A percentile compares a stretch with the other conserved stretches of the same genome.
Conservation (phyloP, 768 basidiomycete genomes). For the Tulasnella sp. region DNA sequence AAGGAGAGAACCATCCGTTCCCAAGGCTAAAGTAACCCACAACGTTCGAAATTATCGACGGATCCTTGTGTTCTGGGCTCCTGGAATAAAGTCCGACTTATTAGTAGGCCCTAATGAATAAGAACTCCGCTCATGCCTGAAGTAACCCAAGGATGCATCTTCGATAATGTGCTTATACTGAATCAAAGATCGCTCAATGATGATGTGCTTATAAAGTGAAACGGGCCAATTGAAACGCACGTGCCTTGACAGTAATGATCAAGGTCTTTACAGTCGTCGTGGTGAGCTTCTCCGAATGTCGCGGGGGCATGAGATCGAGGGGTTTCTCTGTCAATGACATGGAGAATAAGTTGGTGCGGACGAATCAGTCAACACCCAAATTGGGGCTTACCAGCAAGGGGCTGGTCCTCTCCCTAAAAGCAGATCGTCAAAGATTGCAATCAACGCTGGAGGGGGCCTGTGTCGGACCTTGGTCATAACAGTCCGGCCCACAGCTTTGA, state of each 20-base stretch:
- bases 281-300: constrained; percentile 41
- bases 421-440: too few relatives aligned
- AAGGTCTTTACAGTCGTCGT: constrained; percentile 48
- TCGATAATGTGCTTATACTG: not conserved
- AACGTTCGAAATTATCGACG: constrained; percentile 49
- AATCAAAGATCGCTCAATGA: too few relatives aligned
- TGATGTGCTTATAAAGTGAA: too few relatives aligned
- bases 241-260: constrained; percentile 47
- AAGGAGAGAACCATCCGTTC: constrained; percentile 61
- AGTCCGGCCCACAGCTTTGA: constrained; percentile 44
- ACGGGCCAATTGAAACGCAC: too few relatives aligned
- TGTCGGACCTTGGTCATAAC: constrained; percentile 36
- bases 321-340: constrained; percentile 36
- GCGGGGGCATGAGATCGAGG: constrained; percentile 38
- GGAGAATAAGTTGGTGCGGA: too few relatives aligned
- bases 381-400: constrained; percentile 26
- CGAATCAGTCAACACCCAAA: not conserved
- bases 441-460: too few relatives aligned
- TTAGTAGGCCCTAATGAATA: too few relatives aligned
- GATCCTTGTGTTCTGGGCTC: constrained; percentile 48
- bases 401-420: constrained; percentile 33
- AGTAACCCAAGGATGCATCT: constrained; percentile 29
- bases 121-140: too few relatives aligned
- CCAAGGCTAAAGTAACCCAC: constrained; percentile 51
- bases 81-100: too few relatives aligned